Evolutionary conservation across 768 basidiomycete species (phyloP), one percentile per base, ranked within the genome.

Genomic region (Hydnum rufescens): DNA sequence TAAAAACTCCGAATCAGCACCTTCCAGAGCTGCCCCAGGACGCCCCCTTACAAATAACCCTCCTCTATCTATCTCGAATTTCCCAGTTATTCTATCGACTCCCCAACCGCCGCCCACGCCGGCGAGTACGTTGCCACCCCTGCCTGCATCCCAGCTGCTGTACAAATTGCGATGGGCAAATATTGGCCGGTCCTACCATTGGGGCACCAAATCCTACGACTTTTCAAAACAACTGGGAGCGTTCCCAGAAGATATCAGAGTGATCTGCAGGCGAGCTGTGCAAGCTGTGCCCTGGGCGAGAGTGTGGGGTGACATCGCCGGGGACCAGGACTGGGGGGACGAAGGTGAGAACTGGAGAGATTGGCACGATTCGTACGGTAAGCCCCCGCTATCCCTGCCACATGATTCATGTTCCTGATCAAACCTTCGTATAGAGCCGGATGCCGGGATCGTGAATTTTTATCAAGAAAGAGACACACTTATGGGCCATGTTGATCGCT

Each of bases 401-500:
- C n/a, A n/a, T n/a, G n/a, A n/a, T n/a, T n/a, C n/a, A n/a, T n/a
- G n/a, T 52, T 23, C 28, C 42, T 55, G 5, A 53, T 29, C 54
- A 31, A 32, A 48, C 30, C 22, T 4, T 44, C 5, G 49, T 22
- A 5, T 57, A 92, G 89, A 84, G 62, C 88, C 92, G 3, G 93
- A 99, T 60, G 92, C 90, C 6, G 93, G 92, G 4, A 95, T 97
- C 50, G 82, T 95, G 51, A 97, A 97, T 62, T 95, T 90, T 61
- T 96, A 95, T 62, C 85, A 90, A 64, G 73, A 47, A 26, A 55
- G 79, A 74, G 90, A 97, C 57, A 86, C 89, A 0, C 74, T 99
- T 19, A 96, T 96, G 82, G 93, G 77, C 0, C 93, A 99, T 63
- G 87, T 95, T n/a, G 93, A 99, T 64, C 82, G 86, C 19, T 89